Evolutionary conservation across 2,329 filamentous ascomycete species (phyloP), one percentile per base, ranked within the genome.

Genomic region (Neonectria sp.): DNA sequence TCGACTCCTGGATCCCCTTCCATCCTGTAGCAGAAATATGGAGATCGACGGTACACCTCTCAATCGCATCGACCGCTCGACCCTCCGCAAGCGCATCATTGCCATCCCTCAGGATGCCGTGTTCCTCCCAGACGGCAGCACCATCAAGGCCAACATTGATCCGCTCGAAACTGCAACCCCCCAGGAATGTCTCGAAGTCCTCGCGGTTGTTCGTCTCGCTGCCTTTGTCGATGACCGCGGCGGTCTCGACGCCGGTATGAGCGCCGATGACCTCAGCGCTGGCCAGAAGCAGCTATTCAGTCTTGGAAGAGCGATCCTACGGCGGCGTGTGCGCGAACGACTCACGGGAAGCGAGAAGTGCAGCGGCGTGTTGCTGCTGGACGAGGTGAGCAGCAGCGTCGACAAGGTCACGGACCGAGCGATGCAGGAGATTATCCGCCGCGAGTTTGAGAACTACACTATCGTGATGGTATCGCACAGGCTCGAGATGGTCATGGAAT

Each of bases 241-340:
- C 3, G 82, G 82, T 0, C 68, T 84, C 0, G 68, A 73, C 3
- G 74, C 75, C 0, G 70, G 65, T 2, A 83, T 91, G 68, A 81
- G 82, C n/a, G 79, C 83, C 2, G 82, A 86, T 7, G 80, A 82
- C 57, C 80, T 90, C 6, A 86, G 84, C 6, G 84, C 86, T 37
- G 91, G 91, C 0, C 90, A 92, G 76, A 85, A 85, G 51, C 90
- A 92, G 72, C 82, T 92, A 0, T 90, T 93, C 71, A 89, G 86
- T 68, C 83, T 93, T 1, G 90, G 87, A 0, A 79, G 90, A 0
- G 90, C 89, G 0, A 82, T 92, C 21, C 76, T 92, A 8, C 79
- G 85, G 5, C 64, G 73, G 2, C 58, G 73, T 1, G 69, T 75
- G 1, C 69, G 73, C 3, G 71, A 75, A 11, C 68, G 65, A n/a